phyloP scores from a whole-genome alignment of 1,284 basidiomycete species.

The Coniferiporia sulphurascens region DNA sequence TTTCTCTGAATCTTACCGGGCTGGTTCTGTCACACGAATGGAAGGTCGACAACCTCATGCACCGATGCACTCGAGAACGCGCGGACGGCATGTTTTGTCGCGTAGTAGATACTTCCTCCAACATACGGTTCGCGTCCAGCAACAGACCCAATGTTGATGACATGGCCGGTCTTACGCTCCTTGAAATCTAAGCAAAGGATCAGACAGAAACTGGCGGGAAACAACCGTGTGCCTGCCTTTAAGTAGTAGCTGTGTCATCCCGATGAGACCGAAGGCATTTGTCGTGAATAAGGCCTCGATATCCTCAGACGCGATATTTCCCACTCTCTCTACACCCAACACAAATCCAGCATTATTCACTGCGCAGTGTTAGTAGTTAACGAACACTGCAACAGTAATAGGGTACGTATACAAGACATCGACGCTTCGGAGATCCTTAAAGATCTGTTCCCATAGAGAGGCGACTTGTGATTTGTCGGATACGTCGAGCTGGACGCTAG shows the following conservation, averaged over 20 bases:
- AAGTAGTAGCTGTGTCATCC: constrained; percentile 75
- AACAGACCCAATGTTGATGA: constrained; percentile 95
- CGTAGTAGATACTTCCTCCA: constrained; percentile 79
- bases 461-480: constrained; percentile 67
- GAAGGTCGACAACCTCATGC: constrained; percentile 84
- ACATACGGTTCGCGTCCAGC: constrained; percentile 90
- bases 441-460: constrained; percentile 62
- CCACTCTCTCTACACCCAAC: constrained; percentile 77
- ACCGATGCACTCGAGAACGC: constrained; percentile 84
- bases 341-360: constrained; percentile 91
- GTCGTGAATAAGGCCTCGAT: constrained; percentile 89
- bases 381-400: background rate
- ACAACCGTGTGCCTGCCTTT: constrained; percentile 41
- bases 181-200: constrained; percentile 70
- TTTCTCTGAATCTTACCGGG: constrained; percentile 51
- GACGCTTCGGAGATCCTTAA: constrained; percentile 57
- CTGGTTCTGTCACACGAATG: constrained; percentile 85
- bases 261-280: constrained; percentile 88
- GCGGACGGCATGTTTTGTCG: constrained; percentile 85
- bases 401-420: constrained; percentile 66
- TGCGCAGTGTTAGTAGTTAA: constrained; percentile 27
- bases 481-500: constrained; percentile 67
- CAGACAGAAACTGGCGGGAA: background rate
- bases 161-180: constrained; percentile 78
- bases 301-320: constrained; percentile 70